A percentile compares a stretch with the other conserved stretches of the same genome.
Conservation (phyloP, 208 protist species). For the Naegleria fowleri region DNA sequence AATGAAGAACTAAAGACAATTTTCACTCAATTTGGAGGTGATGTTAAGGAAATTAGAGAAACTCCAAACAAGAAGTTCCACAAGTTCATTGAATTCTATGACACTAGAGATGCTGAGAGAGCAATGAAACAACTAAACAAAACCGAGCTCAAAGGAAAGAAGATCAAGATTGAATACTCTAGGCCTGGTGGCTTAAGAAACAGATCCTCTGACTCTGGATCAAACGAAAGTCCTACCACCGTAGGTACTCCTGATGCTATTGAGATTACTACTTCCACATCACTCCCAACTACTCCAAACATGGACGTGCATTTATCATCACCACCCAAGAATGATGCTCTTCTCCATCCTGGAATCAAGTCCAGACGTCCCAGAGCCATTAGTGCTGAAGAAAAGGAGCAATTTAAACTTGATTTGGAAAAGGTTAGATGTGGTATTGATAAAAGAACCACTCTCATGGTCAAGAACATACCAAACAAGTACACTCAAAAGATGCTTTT, state of each 20-base stretch:
- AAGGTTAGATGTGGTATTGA: slow-evolving; percentile 39
- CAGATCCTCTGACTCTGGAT: background rate
- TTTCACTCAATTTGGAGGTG: slow-evolving; percentile 49
- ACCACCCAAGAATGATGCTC: background rate
- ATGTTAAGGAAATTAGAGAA: slow-evolving; percentile 60
- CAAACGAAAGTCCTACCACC: background rate
- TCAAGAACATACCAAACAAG: slow-evolving; percentile 69
- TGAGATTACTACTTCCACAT: background rate
- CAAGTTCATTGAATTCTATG: slow-evolving; percentile 63
- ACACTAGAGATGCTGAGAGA: slow-evolving; percentile 49
- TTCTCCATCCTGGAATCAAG: background rate
- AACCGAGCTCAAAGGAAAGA: slow-evolving; percentile 41
- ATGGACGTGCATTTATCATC: background rate
- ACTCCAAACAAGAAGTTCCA: slow-evolving; percentile 62
- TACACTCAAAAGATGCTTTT: slow-evolving; percentile 52
- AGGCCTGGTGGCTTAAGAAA: slow-evolving; percentile 44
- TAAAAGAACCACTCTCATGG: slow-evolving; percentile 58
- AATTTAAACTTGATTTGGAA: slow-evolving; percentile 42
- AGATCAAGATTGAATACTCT: slow-evolving; percentile 51
- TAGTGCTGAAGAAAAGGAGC: background rate
- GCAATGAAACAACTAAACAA: slow-evolving; percentile 59
- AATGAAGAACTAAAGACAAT: slow-evolving; percentile 40
- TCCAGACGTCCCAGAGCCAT: background rate
- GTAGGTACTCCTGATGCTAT: background rate
- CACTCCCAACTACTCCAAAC: background rate